Evolutionary conservation across 1,139 yeast genomes (phyloP).

Genomic region (Ogataea hybrid): DNA sequence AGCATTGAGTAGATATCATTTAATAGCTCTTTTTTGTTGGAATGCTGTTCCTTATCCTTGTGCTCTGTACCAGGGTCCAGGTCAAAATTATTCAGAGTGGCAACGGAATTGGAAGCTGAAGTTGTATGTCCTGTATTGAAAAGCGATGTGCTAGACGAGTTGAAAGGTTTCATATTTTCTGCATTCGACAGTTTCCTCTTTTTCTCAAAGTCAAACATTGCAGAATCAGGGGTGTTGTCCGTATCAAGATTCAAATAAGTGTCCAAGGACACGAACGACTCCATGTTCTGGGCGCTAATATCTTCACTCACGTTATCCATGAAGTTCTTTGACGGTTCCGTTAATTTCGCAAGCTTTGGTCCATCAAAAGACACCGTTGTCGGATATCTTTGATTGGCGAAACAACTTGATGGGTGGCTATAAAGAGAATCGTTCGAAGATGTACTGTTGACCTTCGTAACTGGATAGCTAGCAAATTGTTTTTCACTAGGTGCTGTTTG

Average conservation of each 20-base stretch:
- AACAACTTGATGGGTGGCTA: no score
- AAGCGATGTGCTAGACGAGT: background rate
- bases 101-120: background rate
- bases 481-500: background rate
- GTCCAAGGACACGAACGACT: slow-evolving; percentile 2
- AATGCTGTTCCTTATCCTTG: background rate
- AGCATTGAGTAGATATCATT: slow-evolving; percentile 37
- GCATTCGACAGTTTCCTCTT: background rate
- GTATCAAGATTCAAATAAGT: slow-evolving; percentile 6
- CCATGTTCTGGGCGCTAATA: background rate
- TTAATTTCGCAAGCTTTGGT: no score
- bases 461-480: background rate
- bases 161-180: background rate
- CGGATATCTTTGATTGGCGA: no score
- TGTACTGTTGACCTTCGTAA: background rate
- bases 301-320: background rate
- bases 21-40: slow-evolving; percentile 29
- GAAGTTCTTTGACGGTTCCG: no score
- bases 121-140: background rate
- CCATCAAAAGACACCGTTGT: no score
- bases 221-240: background rate
- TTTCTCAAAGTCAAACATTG: background rate
- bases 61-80: background rate
- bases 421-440: no score
- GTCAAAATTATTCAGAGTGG: slow-evolving; percentile 7